Conservation (phyloP, 495 filamentous ascomycete species). For the Cryomyces minteri region DNA sequence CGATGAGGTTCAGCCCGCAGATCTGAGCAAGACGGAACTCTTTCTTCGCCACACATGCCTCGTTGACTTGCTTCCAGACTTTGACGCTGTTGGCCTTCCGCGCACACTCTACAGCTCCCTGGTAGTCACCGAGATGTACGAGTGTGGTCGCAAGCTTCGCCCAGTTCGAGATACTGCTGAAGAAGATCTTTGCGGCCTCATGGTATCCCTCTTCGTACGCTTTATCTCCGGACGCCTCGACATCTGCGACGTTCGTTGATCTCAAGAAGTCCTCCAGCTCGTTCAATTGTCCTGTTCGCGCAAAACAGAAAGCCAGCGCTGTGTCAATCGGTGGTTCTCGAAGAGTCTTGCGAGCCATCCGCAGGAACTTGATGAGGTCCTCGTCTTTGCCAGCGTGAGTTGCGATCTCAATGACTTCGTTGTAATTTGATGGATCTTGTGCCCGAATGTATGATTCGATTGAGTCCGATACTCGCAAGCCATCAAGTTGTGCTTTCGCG, state of each 20-base stretch:
- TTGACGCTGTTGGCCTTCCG: constrained; percentile 99
- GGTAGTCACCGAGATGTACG: constrained; percentile 92
- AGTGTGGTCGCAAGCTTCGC: constrained; percentile 94
- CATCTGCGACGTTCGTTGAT: constrained; percentile 81
- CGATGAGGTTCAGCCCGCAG: constrained; percentile 95
- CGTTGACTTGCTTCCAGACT: constrained; percentile 98
- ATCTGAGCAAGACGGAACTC: constrained; percentile 99
- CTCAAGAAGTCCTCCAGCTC: constrained; percentile 96
- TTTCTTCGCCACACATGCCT: constrained; percentile 93
- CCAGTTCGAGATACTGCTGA: constrained; percentile 97
- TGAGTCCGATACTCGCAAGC: constrained; percentile 78
- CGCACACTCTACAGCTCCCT: constrained; percentile 94
- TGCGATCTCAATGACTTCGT: constrained; percentile 89
- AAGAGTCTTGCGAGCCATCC: constrained; percentile 91
- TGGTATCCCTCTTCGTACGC: constrained; percentile 89
- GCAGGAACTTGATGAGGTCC: constrained; percentile 90
- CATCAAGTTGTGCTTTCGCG: constrained; percentile 95
- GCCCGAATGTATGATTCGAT: constrained; percentile 97
- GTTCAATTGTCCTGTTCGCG: constrained; percentile 72
- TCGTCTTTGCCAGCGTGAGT: constrained; percentile 96
- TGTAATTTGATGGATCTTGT: constrained; percentile 78
- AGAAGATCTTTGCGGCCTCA: constrained; percentile 98
- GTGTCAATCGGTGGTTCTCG: constrained; percentile 93
- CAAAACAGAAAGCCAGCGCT: constrained; percentile 79
- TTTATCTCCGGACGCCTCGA: constrained; percentile 94